Base-by-base conservation (phyloP, 116 monocot species). In the Zostera marina region DNA sequence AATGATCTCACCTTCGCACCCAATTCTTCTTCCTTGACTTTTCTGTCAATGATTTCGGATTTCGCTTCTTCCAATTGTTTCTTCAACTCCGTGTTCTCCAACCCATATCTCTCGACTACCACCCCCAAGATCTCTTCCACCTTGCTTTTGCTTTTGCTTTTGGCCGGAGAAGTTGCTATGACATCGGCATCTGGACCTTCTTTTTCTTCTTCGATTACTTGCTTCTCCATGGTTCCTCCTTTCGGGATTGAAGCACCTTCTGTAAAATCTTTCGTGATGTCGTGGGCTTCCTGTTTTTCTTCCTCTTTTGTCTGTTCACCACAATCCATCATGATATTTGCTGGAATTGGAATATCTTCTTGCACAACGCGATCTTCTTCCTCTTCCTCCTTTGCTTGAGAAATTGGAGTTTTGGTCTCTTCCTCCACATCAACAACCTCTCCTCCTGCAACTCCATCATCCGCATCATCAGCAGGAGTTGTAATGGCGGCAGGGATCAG, bases 41-140 rank as follows among this genome's bases (percentile, higher is more conserved):
- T 56, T 0, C 75, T 62, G 1, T 63, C 54, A 0, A 42, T 68
- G 3, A 55, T 68, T 3, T 54, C 52, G 2, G 16, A 42, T 21
- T 45, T 69, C 1, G 63, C 79, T 51, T 68, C 76, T 38, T 72
- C 73, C 20, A 66, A 58, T 53, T 70, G 61, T 54, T 61, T 72
- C 62, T 65, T 82, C 11, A 89, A 68, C 1, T 22, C 52, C 13
- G 63, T 62, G 23, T 80, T 84, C 69, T 88, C 89, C 11, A 15
- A 54, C 19, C 23, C n/a, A 21, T 41, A 22, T 53, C 11, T 26
- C 19, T 13, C 71, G 8, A 61, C 26, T 63, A 32, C 53, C n/a
- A 53, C 53, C 60, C 62, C 61, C 51, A 74, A 11, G 4, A 21
- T 74, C 55, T 59, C 70, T 65, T 70, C 66, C 15, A 21, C 42